A percentile compares a stretch with the other conserved stretches of the same genome.
Conservation (phyloP, 2,329 filamentous ascomycete genomes). For the Fusarium sp. region DNA sequence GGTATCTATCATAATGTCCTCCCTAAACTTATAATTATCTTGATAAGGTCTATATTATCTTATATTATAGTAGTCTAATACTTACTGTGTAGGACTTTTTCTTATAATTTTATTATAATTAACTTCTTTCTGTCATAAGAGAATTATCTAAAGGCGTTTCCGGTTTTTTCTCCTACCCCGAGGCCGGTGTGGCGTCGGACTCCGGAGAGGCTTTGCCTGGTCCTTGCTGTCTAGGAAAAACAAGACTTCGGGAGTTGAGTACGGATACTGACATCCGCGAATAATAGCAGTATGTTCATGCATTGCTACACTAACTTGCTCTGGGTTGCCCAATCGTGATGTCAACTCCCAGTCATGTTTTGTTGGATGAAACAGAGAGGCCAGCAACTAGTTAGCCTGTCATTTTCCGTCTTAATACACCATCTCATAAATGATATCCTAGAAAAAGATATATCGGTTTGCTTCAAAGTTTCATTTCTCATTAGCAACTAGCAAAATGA, state of each 20-base stretch:
- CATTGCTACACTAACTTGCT: background rate
- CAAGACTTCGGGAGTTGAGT: background rate
- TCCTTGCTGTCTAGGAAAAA: background rate
- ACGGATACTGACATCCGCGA: background rate
- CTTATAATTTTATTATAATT: no score
- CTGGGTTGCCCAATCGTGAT: background rate
- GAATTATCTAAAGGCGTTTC: no score
- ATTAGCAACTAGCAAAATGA: conserved; percentile 43
- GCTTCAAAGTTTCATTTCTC: conserved; percentile 45
- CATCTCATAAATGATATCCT: conserved; percentile 1
- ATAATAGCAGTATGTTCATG: background rate
- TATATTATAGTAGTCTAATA: no score
- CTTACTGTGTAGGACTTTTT: no score
- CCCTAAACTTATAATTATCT: no score
- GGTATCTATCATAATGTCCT: no score
- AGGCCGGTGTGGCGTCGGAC: conserved; percentile 16
- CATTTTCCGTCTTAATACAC: background rate
- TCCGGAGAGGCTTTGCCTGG: conserved; percentile 4
- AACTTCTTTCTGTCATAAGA: no score
- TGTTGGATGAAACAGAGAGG: conserved; percentile 8
- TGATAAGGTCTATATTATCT: no score
- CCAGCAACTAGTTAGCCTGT: background rate
- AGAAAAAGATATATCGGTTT: conserved; percentile 9
- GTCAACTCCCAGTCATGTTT: background rate
- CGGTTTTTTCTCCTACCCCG: no score